Percentiles rank a stretch among this genome's conserved stretches.
Conservation (phyloP, 495 filamentous ascomycete genomes). For the Penicillium daleae region DNA sequence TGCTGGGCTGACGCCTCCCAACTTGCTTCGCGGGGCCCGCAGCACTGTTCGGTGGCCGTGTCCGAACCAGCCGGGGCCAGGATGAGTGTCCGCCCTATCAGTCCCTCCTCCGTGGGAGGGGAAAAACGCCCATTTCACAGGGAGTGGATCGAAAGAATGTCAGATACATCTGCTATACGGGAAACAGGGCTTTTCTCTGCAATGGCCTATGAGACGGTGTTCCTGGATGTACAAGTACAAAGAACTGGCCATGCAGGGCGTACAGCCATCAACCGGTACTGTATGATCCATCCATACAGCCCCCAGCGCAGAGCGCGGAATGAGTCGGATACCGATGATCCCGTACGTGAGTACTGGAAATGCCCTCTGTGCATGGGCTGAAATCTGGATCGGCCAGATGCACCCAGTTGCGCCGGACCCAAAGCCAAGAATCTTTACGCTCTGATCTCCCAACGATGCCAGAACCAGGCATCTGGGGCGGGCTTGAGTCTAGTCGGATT, state of each 20-base stretch:
- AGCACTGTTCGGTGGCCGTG: conserved; percentile 19
- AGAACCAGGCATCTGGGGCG: conserved; percentile 6
- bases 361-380: conserved; percentile 7
- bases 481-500: not conserved
- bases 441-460: conserved; percentile 7
- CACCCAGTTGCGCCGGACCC: not conserved
- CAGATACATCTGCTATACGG: conserved; percentile 21
- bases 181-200: conserved; percentile 27
- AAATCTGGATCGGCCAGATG: conserved; percentile 4
- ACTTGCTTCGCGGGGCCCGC: not conserved
- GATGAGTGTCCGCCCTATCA: conserved; percentile 18
- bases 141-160: conserved; percentile 22
- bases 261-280: not conserved
- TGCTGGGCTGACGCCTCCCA: conserved; percentile 1
- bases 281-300: not conserved
- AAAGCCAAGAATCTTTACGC: conserved; percentile 4
- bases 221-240: conserved; percentile 17
- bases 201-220: conserved; percentile 33
- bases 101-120: conserved; percentile 1
- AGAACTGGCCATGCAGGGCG: not conserved
- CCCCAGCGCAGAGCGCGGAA: conserved; percentile 23
- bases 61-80: conserved; percentile 32
- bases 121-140: not conserved
- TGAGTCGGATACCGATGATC: conserved; percentile 29
- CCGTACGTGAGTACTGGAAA: not conserved